Base-by-base conservation (phyloP, 176 grass and related monocot species). In the Dendrocalamus sinicus region DNA sequence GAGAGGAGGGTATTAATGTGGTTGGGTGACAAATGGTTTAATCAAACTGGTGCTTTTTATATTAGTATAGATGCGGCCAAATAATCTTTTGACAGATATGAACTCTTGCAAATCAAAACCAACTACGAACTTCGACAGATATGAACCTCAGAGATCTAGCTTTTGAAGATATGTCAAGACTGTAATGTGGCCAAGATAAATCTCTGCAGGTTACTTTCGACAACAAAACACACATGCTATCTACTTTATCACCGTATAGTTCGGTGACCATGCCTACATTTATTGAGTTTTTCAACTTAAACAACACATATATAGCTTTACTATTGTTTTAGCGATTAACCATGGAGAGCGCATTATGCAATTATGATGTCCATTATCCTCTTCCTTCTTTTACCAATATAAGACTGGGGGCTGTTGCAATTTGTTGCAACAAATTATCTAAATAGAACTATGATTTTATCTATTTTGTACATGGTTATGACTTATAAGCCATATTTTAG, bases 81-180 rank as follows among this genome's bases (percentile, higher is more conserved):
- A 68, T 77, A 69, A 68, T 55, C 47, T 77, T 75, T 85, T 68
- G 35, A 66, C 62, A 45, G 16, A 46, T 67, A 77, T 52, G 22
- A 48, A 64, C 44, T 65, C 59, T 84, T 64, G 26, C 61, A 84
- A 75, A 85, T 37, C 65, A 76, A 76, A 76, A 67, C 10, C 6
- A 57, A 39, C 48, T 55, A 68, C 37, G 23, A 54, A 77, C 35
- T 76, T 67, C 67, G 14, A 57, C 11, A 85, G 10, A 77, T 76
- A 57, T 67, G 62, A 77, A 39, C 48, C 68, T 77, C 62, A 26
- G 4, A 85, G 15, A 76, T 32, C 13, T 67, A 76, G 48, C 37
- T 53, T 85, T 85, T 45, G 45, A 77, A 67, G 14, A 76, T 23
- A 60, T 77, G 30, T 24, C 9, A 60, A 58, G 73, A 59, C 43